Conservation (phyloP, 2,329 filamentous ascomycete species). For the Colletotrichum eleusines region DNA sequence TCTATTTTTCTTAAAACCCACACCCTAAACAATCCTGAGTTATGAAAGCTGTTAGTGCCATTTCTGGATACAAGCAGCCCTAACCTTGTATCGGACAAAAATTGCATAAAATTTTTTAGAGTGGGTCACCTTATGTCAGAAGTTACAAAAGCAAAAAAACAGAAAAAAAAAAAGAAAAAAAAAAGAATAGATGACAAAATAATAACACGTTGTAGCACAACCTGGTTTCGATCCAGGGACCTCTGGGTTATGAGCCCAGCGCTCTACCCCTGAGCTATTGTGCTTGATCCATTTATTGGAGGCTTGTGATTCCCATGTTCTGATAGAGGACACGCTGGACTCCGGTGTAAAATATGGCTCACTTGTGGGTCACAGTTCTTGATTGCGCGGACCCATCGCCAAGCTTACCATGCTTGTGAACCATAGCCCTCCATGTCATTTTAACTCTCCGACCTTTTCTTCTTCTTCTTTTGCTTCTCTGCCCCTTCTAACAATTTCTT, state of each 20-base stretch:
- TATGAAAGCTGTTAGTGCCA: not conserved
- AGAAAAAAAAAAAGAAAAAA: accelerated
- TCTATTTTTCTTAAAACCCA: no score
- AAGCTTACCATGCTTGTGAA: not conserved
- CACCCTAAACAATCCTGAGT: not conserved
- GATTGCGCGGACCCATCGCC: not conserved
- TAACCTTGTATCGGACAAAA: not conserved
- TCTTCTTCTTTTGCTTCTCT: not conserved
- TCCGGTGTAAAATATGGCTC: not conserved
- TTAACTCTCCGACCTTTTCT: not conserved
- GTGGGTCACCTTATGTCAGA: not conserved
- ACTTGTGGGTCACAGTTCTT: not conserved
- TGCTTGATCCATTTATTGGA: not conserved
- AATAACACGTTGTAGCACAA: not conserved
- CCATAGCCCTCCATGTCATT: not conserved
- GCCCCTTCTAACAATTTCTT: not conserved
- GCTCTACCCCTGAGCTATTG: constrained; percentile 30
- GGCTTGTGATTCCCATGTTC: accelerated
- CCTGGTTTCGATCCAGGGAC: constrained; percentile 28
- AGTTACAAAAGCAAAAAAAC: no score
- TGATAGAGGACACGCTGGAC: not conserved
- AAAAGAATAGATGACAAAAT: not conserved
- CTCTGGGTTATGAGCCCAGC: constrained; percentile 28
- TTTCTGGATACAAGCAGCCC: not conserved
- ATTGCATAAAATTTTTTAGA: not conserved